phyloP scores from a whole-genome alignment of 495 filamentous ascomycete species.

The Hyaloscypha bicolor region DNA sequence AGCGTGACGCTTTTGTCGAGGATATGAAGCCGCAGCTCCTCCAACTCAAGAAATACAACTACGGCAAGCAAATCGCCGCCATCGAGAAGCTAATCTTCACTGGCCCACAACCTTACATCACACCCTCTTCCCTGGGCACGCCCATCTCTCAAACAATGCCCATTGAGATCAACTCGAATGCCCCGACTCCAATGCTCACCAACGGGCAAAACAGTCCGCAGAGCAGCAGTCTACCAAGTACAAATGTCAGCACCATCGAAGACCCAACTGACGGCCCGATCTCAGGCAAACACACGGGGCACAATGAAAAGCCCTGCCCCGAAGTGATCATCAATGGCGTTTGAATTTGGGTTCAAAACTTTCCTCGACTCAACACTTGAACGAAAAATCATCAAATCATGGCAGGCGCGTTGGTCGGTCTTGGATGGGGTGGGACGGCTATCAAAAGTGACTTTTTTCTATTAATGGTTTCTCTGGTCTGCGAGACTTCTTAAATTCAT shows the following conservation, averaged over 20 bases:
- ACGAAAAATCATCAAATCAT: not conserved
- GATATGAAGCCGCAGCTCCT: conserved; percentile 74
- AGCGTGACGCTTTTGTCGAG: conserved; percentile 68
- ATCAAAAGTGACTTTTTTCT: conserved; percentile 18
- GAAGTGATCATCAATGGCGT: conserved; percentile 30
- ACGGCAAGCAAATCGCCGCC: conserved; percentile 76
- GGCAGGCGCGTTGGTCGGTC: conserved; percentile 24
- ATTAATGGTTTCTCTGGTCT: conserved; percentile 12
- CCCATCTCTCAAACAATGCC: conserved; percentile 34
- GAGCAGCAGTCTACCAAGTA: conserved; percentile 62
- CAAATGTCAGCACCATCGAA: conserved; percentile 55
- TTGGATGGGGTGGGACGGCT: conserved; percentile 8
- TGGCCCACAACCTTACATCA: conserved; percentile 27
- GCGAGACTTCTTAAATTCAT: not conserved
- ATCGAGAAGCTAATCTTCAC: conserved; percentile 65
- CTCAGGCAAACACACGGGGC: conserved; percentile 19
- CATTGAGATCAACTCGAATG: conserved; percentile 52
- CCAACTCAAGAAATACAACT: conserved; percentile 70
- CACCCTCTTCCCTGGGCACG: conserved; percentile 30
- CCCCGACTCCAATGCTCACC: conserved; percentile 61
- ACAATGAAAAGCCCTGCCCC: conserved; percentile 22
- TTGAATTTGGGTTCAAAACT: conserved; percentile 13
- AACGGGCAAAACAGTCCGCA: conserved; percentile 66
- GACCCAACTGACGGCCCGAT: conserved; percentile 32
- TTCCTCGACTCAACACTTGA: not conserved